These are phyloP conservation scores for Torulaspora maleeae DNA, from an alignment of 805 yeast genomes.

Conservation along the genomic window DNA sequence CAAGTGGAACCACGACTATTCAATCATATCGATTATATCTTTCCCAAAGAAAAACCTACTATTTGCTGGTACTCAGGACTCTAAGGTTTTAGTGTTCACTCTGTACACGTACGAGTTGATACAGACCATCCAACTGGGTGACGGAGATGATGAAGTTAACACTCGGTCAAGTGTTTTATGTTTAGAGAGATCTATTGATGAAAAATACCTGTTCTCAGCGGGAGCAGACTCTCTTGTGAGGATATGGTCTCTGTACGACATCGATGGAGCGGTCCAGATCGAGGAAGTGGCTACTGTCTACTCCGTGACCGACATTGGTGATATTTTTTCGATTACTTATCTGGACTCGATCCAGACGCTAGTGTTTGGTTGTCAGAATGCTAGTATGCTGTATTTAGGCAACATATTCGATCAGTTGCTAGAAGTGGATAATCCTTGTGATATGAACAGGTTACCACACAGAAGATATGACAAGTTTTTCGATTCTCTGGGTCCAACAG, in stretches of 20 bases:
- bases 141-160: slow-evolving; percentile 32
- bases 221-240: slow-evolving; percentile 87
- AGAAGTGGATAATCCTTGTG: slow-evolving; percentile 17
- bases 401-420: slow-evolving; percentile 26
- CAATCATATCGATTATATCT: slow-evolving; percentile 67
- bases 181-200: slow-evolving; percentile 50
- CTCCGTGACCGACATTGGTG: slow-evolving; percentile 85
- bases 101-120: slow-evolving; percentile 52
- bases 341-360: slow-evolving; percentile 53
- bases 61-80: slow-evolving; percentile 89
- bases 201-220: slow-evolving; percentile 67
- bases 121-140: slow-evolving; percentile 46
- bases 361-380: slow-evolving; percentile 89
- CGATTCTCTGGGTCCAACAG: slow-evolving; percentile 86
- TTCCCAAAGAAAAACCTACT: slow-evolving; percentile 54
- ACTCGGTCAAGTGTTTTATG: slow-evolving; percentile 54
- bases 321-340: slow-evolving; percentile 80
- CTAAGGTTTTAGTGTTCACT: slow-evolving; percentile 68
- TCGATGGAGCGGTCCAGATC: slow-evolving; percentile 21
- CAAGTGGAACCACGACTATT: slow-evolving; percentile 68
- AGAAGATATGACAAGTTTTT: slow-evolving; percentile 77
- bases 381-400: slow-evolving; percentile 72
- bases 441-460: slow-evolving; percentile 48
- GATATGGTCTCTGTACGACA: slow-evolving; percentile 62
- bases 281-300: slow-evolving; percentile 66